A percentile compares a stretch with the other conserved stretches of the same genome.
These are phyloP conservation scores for Neurospora sp. DNA, from an alignment of 495 filamentous ascomycete species.

Conservation along the genomic window DNA sequence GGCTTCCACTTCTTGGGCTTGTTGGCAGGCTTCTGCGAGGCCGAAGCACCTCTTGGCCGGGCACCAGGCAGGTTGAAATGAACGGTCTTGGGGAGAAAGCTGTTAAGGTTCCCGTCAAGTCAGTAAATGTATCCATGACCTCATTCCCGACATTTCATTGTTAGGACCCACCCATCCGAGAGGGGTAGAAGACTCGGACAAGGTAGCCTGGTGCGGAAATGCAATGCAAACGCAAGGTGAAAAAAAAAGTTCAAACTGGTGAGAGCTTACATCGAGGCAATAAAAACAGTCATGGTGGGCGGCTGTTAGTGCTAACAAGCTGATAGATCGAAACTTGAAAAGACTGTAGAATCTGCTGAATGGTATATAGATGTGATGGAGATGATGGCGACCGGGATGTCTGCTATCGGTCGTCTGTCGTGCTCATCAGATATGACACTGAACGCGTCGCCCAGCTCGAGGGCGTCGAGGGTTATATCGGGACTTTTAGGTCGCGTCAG, in stretches of 20 bases:
- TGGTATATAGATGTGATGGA: slow-evolving; percentile 27
- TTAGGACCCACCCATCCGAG: background rate
- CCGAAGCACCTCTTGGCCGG: slow-evolving; percentile 19
- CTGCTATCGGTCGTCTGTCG: background rate
- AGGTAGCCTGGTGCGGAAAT: background rate
- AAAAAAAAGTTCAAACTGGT: background rate
- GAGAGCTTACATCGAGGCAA: slow-evolving; percentile 66
- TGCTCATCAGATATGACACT: background rate
- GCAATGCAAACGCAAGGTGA: background rate
- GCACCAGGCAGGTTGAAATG: slow-evolving; percentile 52
- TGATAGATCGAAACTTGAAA: background rate
- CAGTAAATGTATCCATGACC: background rate
- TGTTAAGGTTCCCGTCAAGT: slow-evolving; percentile 21
- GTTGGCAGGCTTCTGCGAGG: slow-evolving; percentile 22
- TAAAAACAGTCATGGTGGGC: slow-evolving; percentile 66
- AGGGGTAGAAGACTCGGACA: background rate
- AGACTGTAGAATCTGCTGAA: background rate
- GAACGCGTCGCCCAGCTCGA: background rate
- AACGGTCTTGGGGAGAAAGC: slow-evolving; percentile 84
- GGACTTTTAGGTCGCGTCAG: background rate
- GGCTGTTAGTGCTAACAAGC: background rate
- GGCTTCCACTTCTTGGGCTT: slow-evolving; percentile 13
- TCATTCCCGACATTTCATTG: background rate
- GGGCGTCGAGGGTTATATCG: background rate
- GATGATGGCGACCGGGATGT: background rate